phyloP scores from a whole-genome alignment of 371 early-diverging fungal species.

The Circinella umbellata region DNA sequence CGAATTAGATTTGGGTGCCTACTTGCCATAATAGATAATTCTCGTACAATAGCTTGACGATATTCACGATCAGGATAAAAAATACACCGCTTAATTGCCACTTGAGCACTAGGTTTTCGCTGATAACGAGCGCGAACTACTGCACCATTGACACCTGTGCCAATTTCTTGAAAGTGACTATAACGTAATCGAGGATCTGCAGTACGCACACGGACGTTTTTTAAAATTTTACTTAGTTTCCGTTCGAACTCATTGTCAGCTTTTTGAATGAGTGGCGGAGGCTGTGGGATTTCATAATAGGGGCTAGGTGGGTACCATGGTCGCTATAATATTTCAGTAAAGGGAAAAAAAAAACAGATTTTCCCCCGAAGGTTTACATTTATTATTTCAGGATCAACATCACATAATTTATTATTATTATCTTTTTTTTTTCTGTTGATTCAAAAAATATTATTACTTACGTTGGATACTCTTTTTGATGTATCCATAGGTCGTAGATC shows the following conservation, averaged over 20 bases:
- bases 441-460: constrained; percentile 12
- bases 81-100: constrained; percentile 52
- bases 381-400: not conserved
- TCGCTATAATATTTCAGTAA: constrained; percentile 25
- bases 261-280: constrained; percentile 34
- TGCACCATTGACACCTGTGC: constrained; percentile 58
- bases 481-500: constrained; percentile 39
- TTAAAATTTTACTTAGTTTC: constrained; percentile 42
- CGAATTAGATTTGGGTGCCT: constrained; percentile 45
- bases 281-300: constrained; percentile 39
- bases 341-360: no score
- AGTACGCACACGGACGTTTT: constrained; percentile 35
- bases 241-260: constrained; percentile 44
- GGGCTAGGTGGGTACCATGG: constrained; percentile 56
- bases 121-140: constrained; percentile 46
- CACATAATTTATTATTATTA: constrained; percentile 8
- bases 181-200: constrained; percentile 45
- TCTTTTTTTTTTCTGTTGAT: not conserved
- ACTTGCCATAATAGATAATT: constrained; percentile 50
- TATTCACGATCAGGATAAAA: constrained; percentile 50
- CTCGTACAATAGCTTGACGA: constrained; percentile 50
- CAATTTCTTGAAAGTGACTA: constrained; percentile 53
- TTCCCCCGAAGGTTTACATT: not conserved
- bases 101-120: constrained; percentile 33
- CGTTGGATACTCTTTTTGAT: constrained; percentile 43